phyloP scores from a whole-genome alignment of 1,284 basidiomycete genomes.

The Trametes versicolor region DNA sequence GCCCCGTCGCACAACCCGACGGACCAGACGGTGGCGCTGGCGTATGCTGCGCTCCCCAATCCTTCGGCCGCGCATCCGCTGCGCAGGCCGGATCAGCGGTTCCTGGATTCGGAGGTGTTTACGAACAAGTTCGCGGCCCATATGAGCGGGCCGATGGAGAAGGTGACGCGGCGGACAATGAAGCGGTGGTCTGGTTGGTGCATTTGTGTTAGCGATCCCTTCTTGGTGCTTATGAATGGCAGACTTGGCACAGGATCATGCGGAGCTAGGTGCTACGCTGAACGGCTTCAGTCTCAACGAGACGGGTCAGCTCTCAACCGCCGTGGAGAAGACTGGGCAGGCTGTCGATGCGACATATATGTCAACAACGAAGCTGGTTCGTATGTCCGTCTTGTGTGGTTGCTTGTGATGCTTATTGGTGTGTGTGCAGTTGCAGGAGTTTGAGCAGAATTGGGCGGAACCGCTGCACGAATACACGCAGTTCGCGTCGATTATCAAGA shows the following conservation, averaged over 20 bases:
- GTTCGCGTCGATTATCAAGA: conserved; percentile 95
- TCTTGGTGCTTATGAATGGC: neutral
- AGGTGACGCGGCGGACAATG: conserved; percentile 90
- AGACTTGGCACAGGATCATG: conserved; percentile 92
- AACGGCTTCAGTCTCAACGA: conserved; percentile 97
- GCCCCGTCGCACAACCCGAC: conserved; percentile 96
- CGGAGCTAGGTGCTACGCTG: conserved; percentile 93
- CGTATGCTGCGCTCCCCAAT: conserved; percentile 88
- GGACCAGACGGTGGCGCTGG: conserved; percentile 75
- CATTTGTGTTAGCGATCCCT: conserved; percentile 2
- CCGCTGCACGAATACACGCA: conserved; percentile 96
- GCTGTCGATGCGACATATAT: conserved; percentile 96
- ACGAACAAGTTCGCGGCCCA: conserved; percentile 97
- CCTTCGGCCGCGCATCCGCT: conserved; percentile 90
- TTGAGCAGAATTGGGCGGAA: conserved; percentile 95
- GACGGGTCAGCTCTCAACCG: conserved; percentile 72
- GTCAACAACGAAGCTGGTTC: conserved; percentile 87
- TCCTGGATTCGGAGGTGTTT: conserved; percentile 96
- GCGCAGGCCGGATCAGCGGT: conserved; percentile 91
- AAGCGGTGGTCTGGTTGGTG: conserved; percentile 91
- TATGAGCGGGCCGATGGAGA: conserved; percentile 93
- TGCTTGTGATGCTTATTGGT: conserved; percentile 2
- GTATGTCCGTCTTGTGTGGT: conserved; percentile 39
- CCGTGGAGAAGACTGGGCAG: conserved; percentile 94
- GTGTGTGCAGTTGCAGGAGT: conserved; percentile 79